Conservation (phyloP, 331 rosid species). For the Acacia pycnantha region DNA sequence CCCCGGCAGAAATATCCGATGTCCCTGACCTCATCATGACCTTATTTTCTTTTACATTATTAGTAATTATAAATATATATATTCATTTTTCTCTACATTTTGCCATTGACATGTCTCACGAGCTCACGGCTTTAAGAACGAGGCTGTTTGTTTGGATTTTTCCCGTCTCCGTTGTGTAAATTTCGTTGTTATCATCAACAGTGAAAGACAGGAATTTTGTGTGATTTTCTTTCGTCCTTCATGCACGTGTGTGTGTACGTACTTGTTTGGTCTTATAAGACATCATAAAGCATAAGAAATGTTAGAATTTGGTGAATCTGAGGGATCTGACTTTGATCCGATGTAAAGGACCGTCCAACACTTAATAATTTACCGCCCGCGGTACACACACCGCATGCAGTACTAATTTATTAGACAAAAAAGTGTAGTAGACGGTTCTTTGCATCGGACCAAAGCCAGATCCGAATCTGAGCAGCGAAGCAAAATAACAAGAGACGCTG, state of each 20-base stretch:
- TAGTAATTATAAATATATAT: not conserved
- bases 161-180: not conserved
- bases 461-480: constrained; percentile 21
- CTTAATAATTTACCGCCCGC: too few relatives aligned
- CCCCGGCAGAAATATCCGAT: constrained; percentile 92
- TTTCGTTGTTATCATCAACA: constrained; percentile 16
- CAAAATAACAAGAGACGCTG: not conserved
- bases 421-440: too few relatives aligned
- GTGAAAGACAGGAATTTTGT: constrained; percentile 3
- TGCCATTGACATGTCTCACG: constrained; percentile 2
- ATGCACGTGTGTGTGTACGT: not conserved
- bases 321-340: too few relatives aligned
- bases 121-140: constrained; percentile 33
- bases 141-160: constrained; percentile 29
- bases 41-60: not conserved
- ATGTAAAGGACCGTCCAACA: too few relatives aligned
- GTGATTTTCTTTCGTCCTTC: not conserved
- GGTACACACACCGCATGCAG: too few relatives aligned
- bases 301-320: constrained; percentile 5
- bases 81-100: constrained; percentile 23
- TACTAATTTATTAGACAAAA: too few relatives aligned
- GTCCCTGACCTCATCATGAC: constrained; percentile 55
- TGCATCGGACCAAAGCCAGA: too few relatives aligned
- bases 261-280: not conserved
- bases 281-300: not conserved